Evolutionary conservation across 1,139 yeast species (phyloP), one percentile per base, ranked within the genome.

Genomic region (Geotrichum citri-aurantii): DNA sequence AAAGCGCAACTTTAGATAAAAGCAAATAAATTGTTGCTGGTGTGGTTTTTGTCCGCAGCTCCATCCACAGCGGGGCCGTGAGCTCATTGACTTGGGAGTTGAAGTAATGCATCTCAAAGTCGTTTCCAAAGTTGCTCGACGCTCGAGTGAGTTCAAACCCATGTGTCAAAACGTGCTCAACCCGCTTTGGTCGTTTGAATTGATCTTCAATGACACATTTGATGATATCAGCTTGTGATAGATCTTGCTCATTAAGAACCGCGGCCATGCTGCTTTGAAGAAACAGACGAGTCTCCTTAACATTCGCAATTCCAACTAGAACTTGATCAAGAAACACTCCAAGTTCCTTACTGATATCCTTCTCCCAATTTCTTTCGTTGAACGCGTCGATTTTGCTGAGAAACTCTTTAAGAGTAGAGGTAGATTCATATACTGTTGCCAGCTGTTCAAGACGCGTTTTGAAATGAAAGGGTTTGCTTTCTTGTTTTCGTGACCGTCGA

Each of bases 1-100:
- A 57, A 8, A 57, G 37, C 3, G 59, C 56, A 4, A 50, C 56
- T 10, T 44, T 40, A 14, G 51, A 12, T 21, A 49, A 17, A 17
- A 57, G 48, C n/a, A 19, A 49, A 53, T 57, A 57, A 17, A 57
- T 26, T 1, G 37, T 29, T 12, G 57, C 52, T 8, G 56, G 46
- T 8, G 54, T 42, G 1, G 56, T 53, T 3, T 21, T 23, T 6
- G n/a, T 14, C 33, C 54, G 17, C 11, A 57, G 42, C 21, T 49
- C 56, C 21, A 33, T 27, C 59, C 59, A 57, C 2, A 42, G 12
- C 11, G 19, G 21, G 1, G 47, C 24, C 17, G 46, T 17, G 33
- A 57, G 26, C 3, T 29, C 54, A 12, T 54, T 53, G 23, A 50
- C 48, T 24, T 53, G 56, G 7, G 56, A 44, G 49, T 57, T 57